Percentiles rank a stretch among this genome's conserved stretches.
These are phyloP conservation scores for Cercospora nicotianae DNA, from an alignment of 2,329 filamentous ascomycete species.

Conservation along the genomic window DNA sequence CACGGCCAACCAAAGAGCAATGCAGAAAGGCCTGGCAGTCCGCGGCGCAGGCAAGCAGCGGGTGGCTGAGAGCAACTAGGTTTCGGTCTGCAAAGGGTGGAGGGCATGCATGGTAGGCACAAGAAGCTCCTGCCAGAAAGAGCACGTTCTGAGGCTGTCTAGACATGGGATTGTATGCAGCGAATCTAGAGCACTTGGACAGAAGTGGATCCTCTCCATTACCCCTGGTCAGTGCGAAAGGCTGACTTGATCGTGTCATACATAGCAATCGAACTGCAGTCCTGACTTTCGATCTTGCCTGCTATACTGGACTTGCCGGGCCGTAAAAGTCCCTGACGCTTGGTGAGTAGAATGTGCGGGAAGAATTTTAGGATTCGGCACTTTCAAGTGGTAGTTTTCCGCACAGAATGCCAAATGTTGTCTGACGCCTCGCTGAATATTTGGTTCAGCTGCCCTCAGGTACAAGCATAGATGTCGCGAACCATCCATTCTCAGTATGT, in stretches of 20 bases:
- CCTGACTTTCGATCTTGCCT: background rate
- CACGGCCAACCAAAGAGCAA: conserved; percentile 7
- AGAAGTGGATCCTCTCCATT: background rate
- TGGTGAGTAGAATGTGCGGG: background rate
- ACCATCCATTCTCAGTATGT: background rate
- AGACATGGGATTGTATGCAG: background rate
- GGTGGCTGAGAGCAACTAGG: conserved; percentile 10
- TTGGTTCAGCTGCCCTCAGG: background rate
- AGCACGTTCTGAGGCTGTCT: background rate
- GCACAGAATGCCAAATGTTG: background rate
- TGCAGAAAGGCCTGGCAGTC: conserved; percentile 13
- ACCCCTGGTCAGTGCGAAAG: background rate
- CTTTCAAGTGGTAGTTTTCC: background rate
- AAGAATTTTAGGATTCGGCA: background rate
- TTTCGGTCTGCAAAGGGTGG: conserved; percentile 10
- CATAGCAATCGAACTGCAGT: background rate
- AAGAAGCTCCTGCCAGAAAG: conserved; percentile 5
- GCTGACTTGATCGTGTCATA: background rate
- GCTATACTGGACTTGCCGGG: background rate
- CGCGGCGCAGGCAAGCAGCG: conserved; percentile 14
- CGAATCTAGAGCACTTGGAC: background rate
- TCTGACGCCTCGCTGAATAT: background rate
- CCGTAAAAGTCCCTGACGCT: background rate
- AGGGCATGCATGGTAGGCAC: background rate
- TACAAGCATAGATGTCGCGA: background rate